Percentiles rank a stretch among this genome's conserved stretches.
Evolutionary conservation across 192 early-diverging fungal genomes (phyloP).

Genomic region (Rhizoclosmatium sp.): DNA sequence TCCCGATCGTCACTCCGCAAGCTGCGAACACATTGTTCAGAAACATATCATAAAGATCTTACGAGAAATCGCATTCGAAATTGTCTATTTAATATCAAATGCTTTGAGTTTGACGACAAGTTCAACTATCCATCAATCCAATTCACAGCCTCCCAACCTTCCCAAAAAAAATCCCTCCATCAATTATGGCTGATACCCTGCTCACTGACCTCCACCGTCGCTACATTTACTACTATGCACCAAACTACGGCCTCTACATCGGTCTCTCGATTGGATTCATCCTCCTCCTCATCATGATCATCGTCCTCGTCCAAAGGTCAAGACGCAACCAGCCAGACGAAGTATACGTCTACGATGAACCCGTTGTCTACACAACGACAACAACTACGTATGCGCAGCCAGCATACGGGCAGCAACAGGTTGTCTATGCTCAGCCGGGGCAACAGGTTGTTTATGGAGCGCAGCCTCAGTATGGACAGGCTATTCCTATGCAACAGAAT

Average conservation of each 20-base stretch:
- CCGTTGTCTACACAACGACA: background rate
- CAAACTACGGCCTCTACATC: background rate
- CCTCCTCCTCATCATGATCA: background rate
- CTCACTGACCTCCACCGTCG: background rate
- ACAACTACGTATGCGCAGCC: background rate
- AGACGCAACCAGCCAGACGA: background rate
- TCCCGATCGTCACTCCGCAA: no score
- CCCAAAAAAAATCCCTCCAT: no score
- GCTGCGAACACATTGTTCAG: no score
- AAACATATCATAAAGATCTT: no score
- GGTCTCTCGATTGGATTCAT: background rate
- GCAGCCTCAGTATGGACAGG: background rate
- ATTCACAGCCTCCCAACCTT: no score
- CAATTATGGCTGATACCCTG: no score
- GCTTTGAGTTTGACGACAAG: no score
- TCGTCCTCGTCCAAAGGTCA: background rate
- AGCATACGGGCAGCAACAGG: background rate
- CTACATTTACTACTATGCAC: background rate
- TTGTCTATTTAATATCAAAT: no score
- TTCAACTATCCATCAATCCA: no score
- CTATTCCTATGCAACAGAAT: background rate
- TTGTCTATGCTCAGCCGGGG: background rate
- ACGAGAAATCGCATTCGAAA: no score
- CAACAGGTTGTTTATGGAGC: background rate
- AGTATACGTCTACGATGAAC: no score